Percentiles rank a stretch among this genome's conserved stretches.
Evolutionary conservation across 139 green algal genomes (phyloP).

Genomic region (Chlorella sp.): DNA sequence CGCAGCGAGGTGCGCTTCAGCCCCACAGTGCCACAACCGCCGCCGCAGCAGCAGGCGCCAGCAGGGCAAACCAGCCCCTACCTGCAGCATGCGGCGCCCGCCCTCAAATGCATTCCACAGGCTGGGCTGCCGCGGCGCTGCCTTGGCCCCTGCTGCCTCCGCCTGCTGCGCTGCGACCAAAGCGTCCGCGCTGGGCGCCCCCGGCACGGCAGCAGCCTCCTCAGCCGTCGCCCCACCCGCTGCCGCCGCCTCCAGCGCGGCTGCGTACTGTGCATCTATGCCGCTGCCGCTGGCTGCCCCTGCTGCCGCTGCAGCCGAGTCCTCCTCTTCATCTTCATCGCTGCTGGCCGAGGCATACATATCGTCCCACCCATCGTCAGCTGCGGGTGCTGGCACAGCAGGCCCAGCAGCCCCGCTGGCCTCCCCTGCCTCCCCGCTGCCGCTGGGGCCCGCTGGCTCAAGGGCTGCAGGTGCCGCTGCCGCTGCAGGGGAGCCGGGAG

Average conservation of each 20-base stretch:
- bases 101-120: conserved; percentile 26
- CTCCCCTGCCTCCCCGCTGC: background rate
- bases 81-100: conserved; percentile 34
- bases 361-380: conserved; percentile 1
- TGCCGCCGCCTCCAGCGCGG: conserved; percentile 15
- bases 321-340: background rate
- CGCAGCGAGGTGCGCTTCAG: too few species aligned
- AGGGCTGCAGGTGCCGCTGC: background rate
- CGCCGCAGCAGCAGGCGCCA: background rate
- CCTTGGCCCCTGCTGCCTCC: background rate
- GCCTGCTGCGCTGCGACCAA: background rate
- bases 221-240: background rate
- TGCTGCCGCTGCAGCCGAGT: background rate
- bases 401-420: background rate
- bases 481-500: background rate
- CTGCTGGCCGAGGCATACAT: background rate
- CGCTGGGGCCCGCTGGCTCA: background rate
- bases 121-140: conserved; percentile 5
- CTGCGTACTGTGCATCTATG: conserved; percentile 14
- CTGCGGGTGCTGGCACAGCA: background rate
- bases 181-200: background rate
- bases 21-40: too few species aligned
- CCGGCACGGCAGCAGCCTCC: background rate
- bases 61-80: background rate
- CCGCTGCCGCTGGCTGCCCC: background rate